Conservation (phyloP, 2,329 filamentous ascomycete species). For the Tothia fuscella region DNA sequence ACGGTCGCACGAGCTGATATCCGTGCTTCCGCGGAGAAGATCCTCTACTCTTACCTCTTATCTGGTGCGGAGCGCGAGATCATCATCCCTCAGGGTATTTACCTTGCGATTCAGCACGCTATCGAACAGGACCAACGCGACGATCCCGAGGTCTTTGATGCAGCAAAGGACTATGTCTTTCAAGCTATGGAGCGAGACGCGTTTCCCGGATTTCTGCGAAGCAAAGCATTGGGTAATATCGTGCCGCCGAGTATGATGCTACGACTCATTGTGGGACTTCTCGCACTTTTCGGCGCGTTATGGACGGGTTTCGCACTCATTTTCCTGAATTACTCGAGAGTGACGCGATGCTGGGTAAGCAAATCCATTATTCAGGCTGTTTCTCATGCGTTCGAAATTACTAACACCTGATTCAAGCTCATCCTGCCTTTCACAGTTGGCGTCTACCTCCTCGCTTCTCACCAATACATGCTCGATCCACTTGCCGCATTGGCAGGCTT, state of each 20-base stretch:
- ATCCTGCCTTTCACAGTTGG: conserved; percentile 88
- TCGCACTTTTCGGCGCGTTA: conserved; percentile 81
- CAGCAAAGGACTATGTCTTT: conserved; percentile 97
- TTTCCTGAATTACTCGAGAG: conserved; percentile 66
- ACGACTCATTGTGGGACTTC: conserved; percentile 70
- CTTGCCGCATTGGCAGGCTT: conserved; percentile 77
- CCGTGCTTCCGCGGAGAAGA: conserved; percentile 88
- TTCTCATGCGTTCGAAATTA: background rate
- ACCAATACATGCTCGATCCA: conserved; percentile 92
- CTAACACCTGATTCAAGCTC: conserved; percentile 38
- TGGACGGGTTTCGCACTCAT: conserved; percentile 93
- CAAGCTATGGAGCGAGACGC: conserved; percentile 99
- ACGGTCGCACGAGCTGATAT: conserved; percentile 83
- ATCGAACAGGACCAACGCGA: conserved; percentile 89
- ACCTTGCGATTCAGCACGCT: conserved; percentile 69
- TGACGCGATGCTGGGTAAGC: conserved; percentile 74
- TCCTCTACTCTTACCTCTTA: conserved; percentile 93
- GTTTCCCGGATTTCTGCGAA: conserved; percentile 91
- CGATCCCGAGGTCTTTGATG: conserved; percentile 93
- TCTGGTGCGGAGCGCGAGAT: conserved; percentile 96
- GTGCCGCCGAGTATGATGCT: conserved; percentile 84
- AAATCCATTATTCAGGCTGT: background rate
- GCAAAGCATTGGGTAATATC: conserved; percentile 90
- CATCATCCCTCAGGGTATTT: conserved; percentile 77
- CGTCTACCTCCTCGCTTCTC: conserved; percentile 77